These are phyloP conservation scores for Amphibolis antarctica DNA, from an alignment of 106 monocot species.

Conservation along the genomic window DNA sequence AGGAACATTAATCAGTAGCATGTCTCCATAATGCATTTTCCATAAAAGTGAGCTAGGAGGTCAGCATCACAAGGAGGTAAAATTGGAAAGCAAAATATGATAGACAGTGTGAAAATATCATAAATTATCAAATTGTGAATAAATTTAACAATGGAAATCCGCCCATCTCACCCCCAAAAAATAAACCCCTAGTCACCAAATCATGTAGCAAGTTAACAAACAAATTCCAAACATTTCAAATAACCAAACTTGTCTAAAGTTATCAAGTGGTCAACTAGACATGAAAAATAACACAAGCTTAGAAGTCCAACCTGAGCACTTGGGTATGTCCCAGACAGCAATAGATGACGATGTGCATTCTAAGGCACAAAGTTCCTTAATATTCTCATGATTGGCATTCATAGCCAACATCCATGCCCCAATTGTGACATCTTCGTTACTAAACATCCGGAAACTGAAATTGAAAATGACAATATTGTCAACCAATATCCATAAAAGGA, in stretches of 20 bases:
- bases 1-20: background rate
- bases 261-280: background rate
- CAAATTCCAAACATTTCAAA: background rate
- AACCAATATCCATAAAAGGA: background rate
- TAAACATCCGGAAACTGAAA: conserved; percentile 93
- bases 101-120: too few species aligned
- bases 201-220: too few species aligned
- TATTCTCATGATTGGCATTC: conserved; percentile 97
- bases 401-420: conserved; percentile 96
- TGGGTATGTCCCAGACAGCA: conserved; percentile 98
- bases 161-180: too few species aligned
- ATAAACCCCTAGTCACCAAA: too few species aligned
- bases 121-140: too few species aligned
- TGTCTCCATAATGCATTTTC: background rate
- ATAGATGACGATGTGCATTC: conserved; percentile 70
- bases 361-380: conserved; percentile 40
- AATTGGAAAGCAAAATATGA: background rate
- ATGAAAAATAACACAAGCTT: background rate
- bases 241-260: background rate
- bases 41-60: background rate
- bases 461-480: conserved; percentile 2
- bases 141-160: too few species aligned
- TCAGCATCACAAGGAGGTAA: background rate
- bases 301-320: conserved; percentile 67
- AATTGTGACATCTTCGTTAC: conserved; percentile 93